A percentile compares a stretch with the other conserved stretches of the same genome.
phyloP scores from a whole-genome alignment of 2,329 filamentous ascomycete species.

The Aspergillus fumigatiaffinis region DNA sequence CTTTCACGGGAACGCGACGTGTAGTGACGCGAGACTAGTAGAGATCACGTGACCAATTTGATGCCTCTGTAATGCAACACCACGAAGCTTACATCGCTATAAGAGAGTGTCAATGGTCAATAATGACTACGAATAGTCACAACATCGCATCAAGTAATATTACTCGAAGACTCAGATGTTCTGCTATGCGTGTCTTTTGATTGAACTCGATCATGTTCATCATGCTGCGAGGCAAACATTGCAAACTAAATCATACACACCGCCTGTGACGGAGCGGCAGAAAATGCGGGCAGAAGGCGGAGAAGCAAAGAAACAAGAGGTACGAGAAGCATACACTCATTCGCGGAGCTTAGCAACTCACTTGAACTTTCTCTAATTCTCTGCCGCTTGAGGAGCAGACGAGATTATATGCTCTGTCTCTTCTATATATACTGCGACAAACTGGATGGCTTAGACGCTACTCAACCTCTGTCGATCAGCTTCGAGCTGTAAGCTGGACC shows the following conservation, averaged over 20 bases:
- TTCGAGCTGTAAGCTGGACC: neutral
- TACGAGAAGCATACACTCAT: neutral
- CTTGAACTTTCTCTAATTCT: neutral
- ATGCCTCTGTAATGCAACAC: neutral
- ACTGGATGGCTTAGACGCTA: neutral
- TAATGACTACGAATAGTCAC: too few relatives aligned
- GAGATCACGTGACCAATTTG: slow-evolving; percentile 12
- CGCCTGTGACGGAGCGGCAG: slow-evolving; percentile 22
- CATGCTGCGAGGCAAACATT: neutral
- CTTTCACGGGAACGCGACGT: slow-evolving; percentile 14
- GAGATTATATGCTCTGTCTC: neutral
- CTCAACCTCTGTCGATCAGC: neutral
- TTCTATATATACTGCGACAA: too few relatives aligned
- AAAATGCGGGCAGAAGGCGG: slow-evolving; percentile 21
- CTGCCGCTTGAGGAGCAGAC: neutral
- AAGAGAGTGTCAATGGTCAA: neutral
- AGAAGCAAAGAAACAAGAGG: neutral
- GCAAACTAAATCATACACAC: slow-evolving; percentile 6
- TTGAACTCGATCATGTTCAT: neutral
- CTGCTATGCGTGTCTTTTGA: neutral
- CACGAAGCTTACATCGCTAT: neutral
- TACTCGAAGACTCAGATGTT: too few relatives aligned
- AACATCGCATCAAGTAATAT: too few relatives aligned
- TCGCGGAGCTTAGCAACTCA: neutral
- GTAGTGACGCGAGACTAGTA: slow-evolving; percentile 19